Percentiles rank a stretch among this genome's conserved stretches.
phyloP scores from a whole-genome alignment of 1,284 basidiomycete genomes.

The Sanghuangporus weigelae region DNA sequence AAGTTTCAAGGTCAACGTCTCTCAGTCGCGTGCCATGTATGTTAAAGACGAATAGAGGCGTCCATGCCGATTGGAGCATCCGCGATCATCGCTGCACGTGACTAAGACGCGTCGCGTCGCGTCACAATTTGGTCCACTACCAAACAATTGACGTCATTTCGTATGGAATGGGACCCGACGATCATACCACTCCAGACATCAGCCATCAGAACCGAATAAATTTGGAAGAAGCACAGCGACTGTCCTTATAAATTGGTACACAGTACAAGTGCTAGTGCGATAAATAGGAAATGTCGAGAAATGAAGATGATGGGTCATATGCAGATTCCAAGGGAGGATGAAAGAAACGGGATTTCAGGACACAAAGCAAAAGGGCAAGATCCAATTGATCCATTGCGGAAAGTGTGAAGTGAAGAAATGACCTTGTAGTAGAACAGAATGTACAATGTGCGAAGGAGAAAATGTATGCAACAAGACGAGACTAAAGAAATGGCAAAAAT shows the following conservation, averaged over 20 bases:
- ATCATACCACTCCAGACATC: not conserved
- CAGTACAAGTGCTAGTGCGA: not conserved
- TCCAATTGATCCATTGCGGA: not conserved
- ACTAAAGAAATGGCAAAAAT: not conserved
- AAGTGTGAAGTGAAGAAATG: not conserved
- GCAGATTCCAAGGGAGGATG: not conserved
- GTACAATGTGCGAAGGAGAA: not conserved
- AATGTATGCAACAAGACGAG: not conserved
- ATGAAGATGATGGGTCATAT: not conserved
- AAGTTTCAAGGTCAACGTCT: no score
- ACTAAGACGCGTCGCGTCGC: not conserved
- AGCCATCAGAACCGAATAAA: not conserved
- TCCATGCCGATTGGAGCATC: no score
- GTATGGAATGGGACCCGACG: not conserved
- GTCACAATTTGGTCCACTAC: not conserved
- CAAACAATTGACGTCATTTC: not conserved
- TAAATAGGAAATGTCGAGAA: not conserved
- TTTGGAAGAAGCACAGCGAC: not conserved
- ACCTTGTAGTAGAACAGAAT: not conserved
- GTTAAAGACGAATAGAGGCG: no score
- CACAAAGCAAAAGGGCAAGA: not conserved
- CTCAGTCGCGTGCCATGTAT: no score
- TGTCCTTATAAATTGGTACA: not conserved
- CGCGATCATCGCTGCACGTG: not conserved
- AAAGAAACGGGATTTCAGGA: not conserved